Evolutionary conservation across 306 rosid species (phyloP).

Genomic region (Quercus ilex): DNA sequence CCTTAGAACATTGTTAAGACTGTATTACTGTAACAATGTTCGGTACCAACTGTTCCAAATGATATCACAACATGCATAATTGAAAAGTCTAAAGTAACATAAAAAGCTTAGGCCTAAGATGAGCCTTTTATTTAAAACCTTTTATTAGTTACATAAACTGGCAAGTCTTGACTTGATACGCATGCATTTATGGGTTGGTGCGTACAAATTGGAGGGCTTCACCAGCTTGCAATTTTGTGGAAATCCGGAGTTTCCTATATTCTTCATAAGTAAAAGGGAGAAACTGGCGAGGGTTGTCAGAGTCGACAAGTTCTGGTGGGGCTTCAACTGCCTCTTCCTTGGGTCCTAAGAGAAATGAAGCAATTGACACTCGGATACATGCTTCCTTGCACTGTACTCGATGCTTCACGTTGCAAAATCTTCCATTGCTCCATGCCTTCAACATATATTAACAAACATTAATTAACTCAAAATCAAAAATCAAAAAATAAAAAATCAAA

Average conservation of each 20-base stretch:
- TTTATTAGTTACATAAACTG: no score
- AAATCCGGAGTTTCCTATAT: constrained; percentile 34
- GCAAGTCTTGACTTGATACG: neutral
- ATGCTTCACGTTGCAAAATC: constrained; percentile 47
- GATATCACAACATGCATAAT: no score
- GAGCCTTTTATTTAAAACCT: no score
- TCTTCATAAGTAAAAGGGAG: constrained; percentile 37
- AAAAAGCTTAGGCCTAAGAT: no score
- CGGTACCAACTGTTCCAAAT: no score
- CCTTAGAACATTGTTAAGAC: no score
- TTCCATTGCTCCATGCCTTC: constrained; percentile 66
- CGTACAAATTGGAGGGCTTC: constrained; percentile 46
- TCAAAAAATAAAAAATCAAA: neutral
- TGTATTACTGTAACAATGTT: no score
- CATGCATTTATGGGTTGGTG: constrained; percentile 13
- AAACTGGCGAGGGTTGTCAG: constrained; percentile 38
- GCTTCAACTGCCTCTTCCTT: constrained; percentile 39
- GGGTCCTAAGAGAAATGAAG: constrained; percentile 47
- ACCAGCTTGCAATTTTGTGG: constrained; percentile 26
- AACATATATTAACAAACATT: no score
- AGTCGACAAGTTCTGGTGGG: constrained; percentile 43
- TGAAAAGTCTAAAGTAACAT: no score
- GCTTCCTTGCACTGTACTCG: constrained; percentile 56
- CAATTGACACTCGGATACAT: constrained; percentile 37
- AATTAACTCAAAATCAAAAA: neutral